phyloP scores from a whole-genome alignment of 78 protist genomes.

The Trichosphaerium sp. region DNA sequence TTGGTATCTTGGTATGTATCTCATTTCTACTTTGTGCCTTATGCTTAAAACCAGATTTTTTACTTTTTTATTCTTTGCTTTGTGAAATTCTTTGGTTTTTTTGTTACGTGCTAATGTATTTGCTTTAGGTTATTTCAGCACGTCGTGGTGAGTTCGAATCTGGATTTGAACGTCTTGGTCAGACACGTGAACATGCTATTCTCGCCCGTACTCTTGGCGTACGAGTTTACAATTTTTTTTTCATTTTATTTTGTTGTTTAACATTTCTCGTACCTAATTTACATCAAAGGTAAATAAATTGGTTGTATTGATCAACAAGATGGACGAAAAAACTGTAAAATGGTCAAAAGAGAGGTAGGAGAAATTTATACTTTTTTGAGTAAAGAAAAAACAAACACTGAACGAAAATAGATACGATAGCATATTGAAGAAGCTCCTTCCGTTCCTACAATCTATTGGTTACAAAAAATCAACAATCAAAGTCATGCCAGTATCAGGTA shows the following conservation, averaged over 20 bases:
- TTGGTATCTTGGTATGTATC: constrained; percentile 75
- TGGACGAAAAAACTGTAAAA: constrained; percentile 90
- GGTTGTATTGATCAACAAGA: constrained; percentile 89
- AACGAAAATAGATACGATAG: constrained; percentile 48
- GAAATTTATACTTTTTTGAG: constrained; percentile 46
- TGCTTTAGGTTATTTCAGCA: constrained; percentile 72
- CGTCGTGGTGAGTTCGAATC: constrained; percentile 95
- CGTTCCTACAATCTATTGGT: not conserved
- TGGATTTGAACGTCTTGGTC: constrained; percentile 96
- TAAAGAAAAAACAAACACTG: constrained; percentile 50
- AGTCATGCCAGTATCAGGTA: constrained; percentile 90
- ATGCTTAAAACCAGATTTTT: too few species aligned
- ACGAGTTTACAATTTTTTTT: too few species aligned
- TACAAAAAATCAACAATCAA: constrained; percentile 22
- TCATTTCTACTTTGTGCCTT: not conserved
- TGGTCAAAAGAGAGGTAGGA: constrained; percentile 79
- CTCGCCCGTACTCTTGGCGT: constrained; percentile 94
- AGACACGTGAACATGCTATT: constrained; percentile 94
- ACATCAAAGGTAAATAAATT: too few species aligned
- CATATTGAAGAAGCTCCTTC: constrained; percentile 4
- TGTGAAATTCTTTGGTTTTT: not conserved
- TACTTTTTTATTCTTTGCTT: too few species aligned
- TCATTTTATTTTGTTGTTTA: too few species aligned
- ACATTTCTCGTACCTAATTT: too few species aligned
- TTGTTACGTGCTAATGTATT: not conserved